Evolutionary conservation across 495 filamentous ascomycete species (phyloP), one percentile per base, ranked within the genome.

Genomic region (Tuber microsphaerosporum): DNA sequence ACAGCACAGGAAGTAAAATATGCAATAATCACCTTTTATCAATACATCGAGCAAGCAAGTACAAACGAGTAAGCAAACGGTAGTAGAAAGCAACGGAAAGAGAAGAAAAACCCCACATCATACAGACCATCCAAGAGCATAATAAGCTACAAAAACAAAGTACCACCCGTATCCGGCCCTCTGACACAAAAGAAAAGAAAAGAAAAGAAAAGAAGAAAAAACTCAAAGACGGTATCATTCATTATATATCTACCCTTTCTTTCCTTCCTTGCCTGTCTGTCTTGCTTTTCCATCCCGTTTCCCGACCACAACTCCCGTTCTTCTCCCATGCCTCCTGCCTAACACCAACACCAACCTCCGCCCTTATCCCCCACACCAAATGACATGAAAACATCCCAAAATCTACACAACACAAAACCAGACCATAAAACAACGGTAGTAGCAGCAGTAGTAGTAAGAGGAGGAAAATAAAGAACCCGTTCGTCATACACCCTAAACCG

Each of bases 401-500:
- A 34, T 65, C 56, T 65, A 65, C 56, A 65, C 56, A 65, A 34
- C 56, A 34, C 56, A 34, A 17, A 44, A 42, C 17, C 22, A 71
- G 26, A n/a, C 10, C 22, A 31, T 44, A 71, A n/a, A 45, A 44
- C 22, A 71, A 20, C 22, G 4, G 34, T 41, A 31, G 70, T 31
- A 69, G 16, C 19, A 31, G 65, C 2, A 69, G 31, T 31, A 69
- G 9, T 71, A 71, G 26, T 39, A 71, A 44, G 68, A 80, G 71
- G 12, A 56, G 71, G 39, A 74, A 76, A 42, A 37, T 65, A 75
- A 42, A 70, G 22, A 65, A 68, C 44, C 56, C 56, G 26, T 65
- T 65, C 16, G 56, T 65, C 56, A 34, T 34, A 65, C 56, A 34
- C 56, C 56, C 26, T 34, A 72, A 79, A 75, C 70, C 73, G 74